Evolutionary conservation across 2,329 filamentous ascomycete species (phyloP), one percentile per base, ranked within the genome.

Genomic region (Fusarium verticillioides): DNA sequence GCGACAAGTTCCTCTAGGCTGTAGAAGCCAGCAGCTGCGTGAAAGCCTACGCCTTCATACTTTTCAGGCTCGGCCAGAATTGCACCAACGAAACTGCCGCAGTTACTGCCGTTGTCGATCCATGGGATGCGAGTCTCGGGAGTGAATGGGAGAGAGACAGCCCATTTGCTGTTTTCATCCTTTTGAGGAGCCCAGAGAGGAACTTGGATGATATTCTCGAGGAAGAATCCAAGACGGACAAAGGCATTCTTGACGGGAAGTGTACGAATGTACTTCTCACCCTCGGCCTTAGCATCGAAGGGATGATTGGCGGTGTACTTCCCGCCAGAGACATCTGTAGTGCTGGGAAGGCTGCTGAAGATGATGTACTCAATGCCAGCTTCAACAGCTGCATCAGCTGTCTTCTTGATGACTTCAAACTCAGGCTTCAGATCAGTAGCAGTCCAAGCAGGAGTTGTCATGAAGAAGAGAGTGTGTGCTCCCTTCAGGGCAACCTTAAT

Each of bases 251-350:
- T 82, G 9, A 90, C 78, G 0, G 83, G 82, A 1, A 88, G 78
- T 0, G 72, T 71, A 16, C 86, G 84, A 60, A 90, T 88, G 70
- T 90, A 88, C 32, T 81, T 63, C 72, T 89, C 87, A 1, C 85
- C 83, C 40, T 85, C 80, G 11, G 86, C 86, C 72, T 90, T 90
- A 61, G 78, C 81, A 64, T 90, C 88, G 58, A 90, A 90, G 26
- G 84, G 82, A 32, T 78, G 66, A 19, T 83, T 80, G 2, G 76
- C 69, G 4, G 76, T 64, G 32, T 82, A 80, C 23, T 72, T 79
- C 16, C 82, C 83, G 6, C 79, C 79, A 18, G 83, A 80, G 3
- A 84, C 62, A n/a, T 82, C 73, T 2, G 69, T 79, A 37, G 81
- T 64, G 11, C 81, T 75, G 6, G 81, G 78, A 21, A 84, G 75